Conservation (phyloP, 768 basidiomycete species). For the Xanthoconium purpureum region DNA sequence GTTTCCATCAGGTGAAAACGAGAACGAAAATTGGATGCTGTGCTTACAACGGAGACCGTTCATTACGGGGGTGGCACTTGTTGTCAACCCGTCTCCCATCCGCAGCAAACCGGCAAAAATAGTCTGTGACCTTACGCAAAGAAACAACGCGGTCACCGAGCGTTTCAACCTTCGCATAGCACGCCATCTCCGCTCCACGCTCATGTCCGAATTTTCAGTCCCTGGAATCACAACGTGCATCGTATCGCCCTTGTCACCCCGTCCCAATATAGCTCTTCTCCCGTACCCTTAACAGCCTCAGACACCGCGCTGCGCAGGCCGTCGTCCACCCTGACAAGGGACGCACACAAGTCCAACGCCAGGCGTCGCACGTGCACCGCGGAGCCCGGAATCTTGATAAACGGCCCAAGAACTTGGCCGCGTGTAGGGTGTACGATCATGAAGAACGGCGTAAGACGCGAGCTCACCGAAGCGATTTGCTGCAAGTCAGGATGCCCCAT, state of each 20-base stretch:
- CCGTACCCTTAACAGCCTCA: slow-evolving; percentile 27
- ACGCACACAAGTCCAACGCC: slow-evolving; percentile 59
- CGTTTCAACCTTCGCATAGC: background rate
- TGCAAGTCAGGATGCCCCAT: slow-evolving; percentile 28
- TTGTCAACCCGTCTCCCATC: background rate
- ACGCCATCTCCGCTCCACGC: background rate
- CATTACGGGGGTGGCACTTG: slow-evolving; percentile 4
- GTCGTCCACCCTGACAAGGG: slow-evolving; percentile 23
- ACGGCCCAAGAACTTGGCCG: slow-evolving; percentile 76
- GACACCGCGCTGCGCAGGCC: slow-evolving; percentile 22
- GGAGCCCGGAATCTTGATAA: slow-evolving; percentile 53
- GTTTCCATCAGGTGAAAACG: background rate
- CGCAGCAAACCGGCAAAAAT: slow-evolving; percentile 12
- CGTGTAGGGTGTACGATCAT: slow-evolving; percentile 69
- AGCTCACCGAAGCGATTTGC: slow-evolving; percentile 49
- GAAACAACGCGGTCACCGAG: slow-evolving; percentile 4
- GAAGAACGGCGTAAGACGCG: slow-evolving; percentile 79
- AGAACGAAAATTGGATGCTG: background rate
- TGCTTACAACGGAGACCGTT: slow-evolving; percentile 8
- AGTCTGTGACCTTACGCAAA: background rate
- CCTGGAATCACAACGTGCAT: slow-evolving; percentile 26
- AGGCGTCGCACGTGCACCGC: slow-evolving; percentile 46
- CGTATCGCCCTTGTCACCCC: slow-evolving; percentile 31
- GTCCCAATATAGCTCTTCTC: slow-evolving; percentile 30
- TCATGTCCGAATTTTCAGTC: background rate